Base-by-base conservation (phyloP, 2,329 filamentous ascomycete genomes). In the Chalaropsis thielavioides region DNA sequence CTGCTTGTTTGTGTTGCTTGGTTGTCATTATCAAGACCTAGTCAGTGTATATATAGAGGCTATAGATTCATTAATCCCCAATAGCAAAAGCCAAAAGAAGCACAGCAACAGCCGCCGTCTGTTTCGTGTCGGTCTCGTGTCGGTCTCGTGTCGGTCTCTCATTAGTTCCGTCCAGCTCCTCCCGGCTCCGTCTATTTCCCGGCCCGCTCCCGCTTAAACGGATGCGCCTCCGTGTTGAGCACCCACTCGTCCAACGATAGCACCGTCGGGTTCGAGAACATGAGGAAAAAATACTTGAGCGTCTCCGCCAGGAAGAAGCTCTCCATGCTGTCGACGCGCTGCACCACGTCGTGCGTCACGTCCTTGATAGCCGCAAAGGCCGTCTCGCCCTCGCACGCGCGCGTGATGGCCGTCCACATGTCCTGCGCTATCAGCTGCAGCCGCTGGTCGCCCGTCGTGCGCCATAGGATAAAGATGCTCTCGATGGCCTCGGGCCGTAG, bases 401-500 rank as follows among this genome's bases (percentile, higher is more conserved):
- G 78, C 66, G 83, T 77, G 41, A 91, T 79, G 8, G 82, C 80
- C 64, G 81, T 72, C 71, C 90, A 90, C 87, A 91, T 90, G 64
- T 77, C 76, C 88, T 88, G 90, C 1, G 86, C 88, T 71, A 84
- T 84, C 66, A 87, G 81, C 71, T 83, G 83, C 80, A 84, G 87
- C 61, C 78, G 75, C 0, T 77, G 69, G 68, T 89, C 83, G 31
- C 87, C 88, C 0, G 87, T 90, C 66, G 89, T 78, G 66, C 88
- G 82, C 72, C 87, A 90, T 78, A 92, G 83, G 71, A 90, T 82
- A 73, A 90, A 92, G 3, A 94, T 82, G 15, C 84, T 88, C 76
- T 92, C 89, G 64, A 92, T 90, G 1, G 88, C 88, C 74, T 92
- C 89, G 22, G 88, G 88, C 66, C 86, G 81, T 56, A 90, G 77